Base-by-base conservation (phyloP, 495 filamentous ascomycete species). In the Trypethelium eluteriae region DNA sequence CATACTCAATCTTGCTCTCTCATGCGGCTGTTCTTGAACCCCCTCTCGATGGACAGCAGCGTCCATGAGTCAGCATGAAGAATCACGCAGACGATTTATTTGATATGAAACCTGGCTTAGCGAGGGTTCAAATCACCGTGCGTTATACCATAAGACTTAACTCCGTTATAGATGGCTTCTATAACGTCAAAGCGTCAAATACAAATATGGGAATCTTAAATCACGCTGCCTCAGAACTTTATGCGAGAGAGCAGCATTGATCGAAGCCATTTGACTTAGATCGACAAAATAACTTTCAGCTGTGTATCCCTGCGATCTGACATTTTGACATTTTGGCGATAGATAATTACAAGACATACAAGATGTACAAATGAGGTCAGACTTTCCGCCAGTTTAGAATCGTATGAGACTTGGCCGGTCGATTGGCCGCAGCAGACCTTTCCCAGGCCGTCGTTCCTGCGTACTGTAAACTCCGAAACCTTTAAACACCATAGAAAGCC, bases 331-430 rank as follows among this genome's bases (percentile, higher is more conserved):
- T 10, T n/a, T 36, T 36, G 5, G 5, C 53, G 18, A 11, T 35
- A 11, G 11, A 18, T 10, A 59, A 59, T 59, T 59, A 59, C 53
- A 59, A 59, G 53, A 59, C 53, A 14, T 36, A 59, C 25, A 59
- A 36, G 5, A 36, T 59, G 53, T 59, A 59, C 18, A 0, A 14
- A 44, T 14, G 7, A 44, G 14, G 14, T 7, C 41, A 14, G 14
- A 7, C 41, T 44, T 44, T 7, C 41, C 41, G 14, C 41, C 41
- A 44, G 41, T 44, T 44, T 7, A 44, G 41, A 7, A 44, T 44
- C 7, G 41, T 44, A 14, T 7, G 7, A 44, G 14, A 14, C 14
- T 7, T 14, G 14, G 14, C 41, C 41, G 14, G 14, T 44, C 41
- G 14, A 14, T 14, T 14, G 41, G 41, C 41, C 41, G 41, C 41